Evolutionary conservation across 108 stramenopile genomes (phyloP), one percentile per base, ranked within the genome.

Genomic region (Poteriospumella lacustris): DNA sequence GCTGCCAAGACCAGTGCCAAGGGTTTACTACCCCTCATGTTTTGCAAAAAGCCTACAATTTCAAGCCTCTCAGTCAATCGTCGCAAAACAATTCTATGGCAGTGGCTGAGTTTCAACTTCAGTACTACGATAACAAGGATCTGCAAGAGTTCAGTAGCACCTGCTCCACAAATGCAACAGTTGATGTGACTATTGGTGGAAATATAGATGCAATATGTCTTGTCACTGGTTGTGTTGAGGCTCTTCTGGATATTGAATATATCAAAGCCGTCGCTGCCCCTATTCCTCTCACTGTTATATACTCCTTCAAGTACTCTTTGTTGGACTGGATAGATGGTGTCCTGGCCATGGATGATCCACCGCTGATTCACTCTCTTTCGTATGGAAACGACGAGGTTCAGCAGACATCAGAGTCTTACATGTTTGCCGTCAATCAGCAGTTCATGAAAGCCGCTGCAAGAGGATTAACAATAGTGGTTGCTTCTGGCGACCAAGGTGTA

Each of bases 371-470:
- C 42, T 76, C 75, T 43, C 68, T 79, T 26, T 62, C 58, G 39
- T 84, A 84, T 67, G 83, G 83, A 34, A 79, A 84, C 59, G 83
- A 84, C 70, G 83, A 84, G 76, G 59, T 59, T 40, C 82, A 82
- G 70, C 80, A 80, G 67, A 68, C 44, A 19, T 68, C 73, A 31
- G 36, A 31, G 1, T 78, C 59, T 28, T 83, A 83, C 75, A 79
- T 79, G 79, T 24, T 42, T 15, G 39, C 68, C 67, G 68, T 78
- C 38, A 79, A 83, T 47, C 36, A 72, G 0, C 78, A 79, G 44
- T 80, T 80, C 73, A 67, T 9, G 42, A 2, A 26, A 36, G 64
- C 76, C 31, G 76, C 43, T 33, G 34, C 47, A 15, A 58, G 5
- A 0, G 83, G 83, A n/a, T 39, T 86, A 19, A 41, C 82, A 68